Evolutionary conservation across 192 early-diverging fungal genomes (phyloP).

Genomic region (Phlyctochytrium bullatum): DNA sequence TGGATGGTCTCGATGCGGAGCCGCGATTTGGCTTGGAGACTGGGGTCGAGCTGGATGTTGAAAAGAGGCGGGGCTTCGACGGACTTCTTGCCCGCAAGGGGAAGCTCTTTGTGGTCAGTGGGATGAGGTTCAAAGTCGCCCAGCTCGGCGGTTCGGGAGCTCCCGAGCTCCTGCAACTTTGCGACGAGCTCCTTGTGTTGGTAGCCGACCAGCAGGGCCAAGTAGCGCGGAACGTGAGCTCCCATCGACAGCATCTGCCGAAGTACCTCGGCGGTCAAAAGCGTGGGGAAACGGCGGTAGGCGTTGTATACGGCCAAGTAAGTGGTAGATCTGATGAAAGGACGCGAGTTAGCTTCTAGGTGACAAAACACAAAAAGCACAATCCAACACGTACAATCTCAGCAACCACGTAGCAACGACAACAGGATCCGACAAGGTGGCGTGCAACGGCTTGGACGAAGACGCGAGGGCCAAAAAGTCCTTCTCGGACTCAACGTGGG

Average conservation of each 20-base stretch:
- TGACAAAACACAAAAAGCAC: not conserved
- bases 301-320: conserved; percentile 22
- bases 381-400: conserved; percentile 6
- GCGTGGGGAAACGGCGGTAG: conserved; percentile 8
- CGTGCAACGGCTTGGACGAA: conserved; percentile 3
- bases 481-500: not conserved
- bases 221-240: conserved; percentile 27
- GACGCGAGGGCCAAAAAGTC: conserved; percentile 10
- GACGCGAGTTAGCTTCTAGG: not conserved
- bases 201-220: conserved; percentile 16
- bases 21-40: not conserved
- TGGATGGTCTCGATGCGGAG: not conserved
- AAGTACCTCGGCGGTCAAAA: conserved; percentile 14
- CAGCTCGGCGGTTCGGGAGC: not conserved
- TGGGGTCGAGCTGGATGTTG: not conserved
- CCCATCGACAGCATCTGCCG: conserved; percentile 18
- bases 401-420: conserved; percentile 23
- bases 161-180: not conserved
- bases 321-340: conserved; percentile 19
- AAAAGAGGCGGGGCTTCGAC: not conserved
- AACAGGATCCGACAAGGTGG: conserved; percentile 16
- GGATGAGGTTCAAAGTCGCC: not conserved
- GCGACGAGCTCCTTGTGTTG: not conserved
- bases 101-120: not conserved
- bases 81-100: not conserved